Percentiles rank a stretch among this genome's conserved stretches.
These are phyloP conservation scores for Coriaria nepalensis DNA, from an alignment of 306 rosid species.

Conservation along the genomic window DNA sequence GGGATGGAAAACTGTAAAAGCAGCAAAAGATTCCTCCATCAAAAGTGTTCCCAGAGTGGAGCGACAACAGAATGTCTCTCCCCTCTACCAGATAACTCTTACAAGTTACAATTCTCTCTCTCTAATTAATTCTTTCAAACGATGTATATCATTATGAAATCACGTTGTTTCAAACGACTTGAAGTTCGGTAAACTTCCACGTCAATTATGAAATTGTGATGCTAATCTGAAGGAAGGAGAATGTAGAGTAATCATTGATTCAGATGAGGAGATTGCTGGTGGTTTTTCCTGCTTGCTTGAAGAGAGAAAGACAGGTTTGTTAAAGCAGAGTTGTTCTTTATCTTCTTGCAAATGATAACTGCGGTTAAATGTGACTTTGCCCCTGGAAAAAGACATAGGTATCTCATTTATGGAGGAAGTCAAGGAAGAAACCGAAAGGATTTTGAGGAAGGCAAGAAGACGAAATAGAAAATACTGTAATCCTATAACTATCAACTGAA, in stretches of 20 bases:
- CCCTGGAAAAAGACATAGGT: slow-evolving; percentile 16
- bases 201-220: slow-evolving; percentile 17
- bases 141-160: no score
- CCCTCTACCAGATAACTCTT: slow-evolving; percentile 31
- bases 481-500: slow-evolving; percentile 40
- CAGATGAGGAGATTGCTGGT: slow-evolving; percentile 69
- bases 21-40: slow-evolving; percentile 22
- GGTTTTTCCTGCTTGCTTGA: slow-evolving; percentile 57
- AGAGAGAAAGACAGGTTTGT: slow-evolving; percentile 47
- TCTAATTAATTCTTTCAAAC: slow-evolving; percentile 2
- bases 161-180: background rate
- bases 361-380: no score
- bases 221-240: slow-evolving; percentile 36
- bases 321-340: slow-evolving; percentile 9
- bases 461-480: slow-evolving; percentile 59
- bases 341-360: no score
- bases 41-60: slow-evolving; percentile 24
- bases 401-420: slow-evolving; percentile 37
- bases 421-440: slow-evolving; percentile 56
- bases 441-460: slow-evolving; percentile 75
- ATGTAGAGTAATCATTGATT: slow-evolving; percentile 50
- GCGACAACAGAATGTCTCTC: slow-evolving; percentile 24
- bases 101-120: no score
- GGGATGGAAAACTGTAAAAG: slow-evolving; percentile 64
- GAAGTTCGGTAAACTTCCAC: no score